Percentiles rank a stretch among this genome's conserved stretches.
These are phyloP conservation scores for Angomonas ambiguus DNA, from an alignment of 208 protist genomes.

Conservation along the genomic window DNA sequence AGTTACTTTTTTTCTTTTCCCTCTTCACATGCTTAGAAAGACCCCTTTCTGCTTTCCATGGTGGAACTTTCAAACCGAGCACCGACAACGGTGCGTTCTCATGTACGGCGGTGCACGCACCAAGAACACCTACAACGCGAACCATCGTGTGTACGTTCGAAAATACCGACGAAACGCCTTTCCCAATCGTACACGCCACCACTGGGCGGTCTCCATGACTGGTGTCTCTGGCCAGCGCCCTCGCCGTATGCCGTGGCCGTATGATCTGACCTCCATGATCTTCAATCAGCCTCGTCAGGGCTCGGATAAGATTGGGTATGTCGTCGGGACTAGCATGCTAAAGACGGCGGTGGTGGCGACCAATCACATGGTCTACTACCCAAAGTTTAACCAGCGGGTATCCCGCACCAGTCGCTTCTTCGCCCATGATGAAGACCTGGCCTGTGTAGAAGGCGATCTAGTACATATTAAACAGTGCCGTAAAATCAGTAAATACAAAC, in stretches of 20 bases:
- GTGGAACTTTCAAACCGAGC: constrained; percentile 93
- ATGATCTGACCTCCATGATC: constrained; percentile 90
- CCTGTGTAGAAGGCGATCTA: constrained; percentile 89
- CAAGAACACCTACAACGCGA: constrained; percentile 87
- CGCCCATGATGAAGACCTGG: constrained; percentile 90
- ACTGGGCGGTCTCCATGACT: constrained; percentile 90
- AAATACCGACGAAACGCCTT: constrained; percentile 90
- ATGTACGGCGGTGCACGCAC: constrained; percentile 88
- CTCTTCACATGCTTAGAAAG: constrained; percentile 58
- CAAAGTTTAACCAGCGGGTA: constrained; percentile 91
- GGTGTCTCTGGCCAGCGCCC: constrained; percentile 81
- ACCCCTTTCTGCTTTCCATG: constrained; percentile 66
- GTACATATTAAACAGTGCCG: constrained; percentile 91
- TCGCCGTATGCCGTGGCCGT: constrained; percentile 90
- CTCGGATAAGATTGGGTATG: constrained; percentile 91
- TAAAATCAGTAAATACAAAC: constrained; percentile 93
- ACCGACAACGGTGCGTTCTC: constrained; percentile 80
- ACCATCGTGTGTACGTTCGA: constrained; percentile 85
- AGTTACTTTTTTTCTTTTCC: neutral
- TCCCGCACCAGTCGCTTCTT: constrained; percentile 90
- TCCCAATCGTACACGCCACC: constrained; percentile 86
- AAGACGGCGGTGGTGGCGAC: constrained; percentile 88
- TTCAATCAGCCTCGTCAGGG: constrained; percentile 89
- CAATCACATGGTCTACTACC: constrained; percentile 92
- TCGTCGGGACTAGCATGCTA: constrained; percentile 90